Evolutionary conservation across 345 rosid genomes (phyloP).

Genomic region (Pugionium cornutum): DNA sequence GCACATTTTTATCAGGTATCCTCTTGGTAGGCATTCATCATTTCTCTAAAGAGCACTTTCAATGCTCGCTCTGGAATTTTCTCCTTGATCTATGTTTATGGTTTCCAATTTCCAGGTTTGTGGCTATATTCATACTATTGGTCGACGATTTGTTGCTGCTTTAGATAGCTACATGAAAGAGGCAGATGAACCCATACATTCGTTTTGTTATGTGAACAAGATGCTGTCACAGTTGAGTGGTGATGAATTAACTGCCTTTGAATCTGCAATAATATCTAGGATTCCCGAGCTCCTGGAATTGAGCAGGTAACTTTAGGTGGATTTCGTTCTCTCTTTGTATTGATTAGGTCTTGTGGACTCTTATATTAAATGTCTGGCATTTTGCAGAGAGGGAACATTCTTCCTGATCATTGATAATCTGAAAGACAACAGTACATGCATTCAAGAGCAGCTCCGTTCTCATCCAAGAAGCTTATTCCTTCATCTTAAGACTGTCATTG

Average conservation of each 20-base stretch:
- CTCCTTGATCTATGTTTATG: slow-evolving; percentile 29
- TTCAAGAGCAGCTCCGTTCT: slow-evolving; percentile 63
- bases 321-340: slow-evolving; percentile 26
- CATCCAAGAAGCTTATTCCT: slow-evolving; percentile 86
- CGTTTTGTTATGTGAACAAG: slow-evolving; percentile 50
- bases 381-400: slow-evolving; percentile 82
- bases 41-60: slow-evolving; percentile 21
- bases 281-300: slow-evolving; percentile 73
- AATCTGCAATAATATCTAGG: slow-evolving; percentile 62
- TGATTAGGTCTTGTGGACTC: slow-evolving; percentile 20
- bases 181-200: slow-evolving; percentile 75
- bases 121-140: slow-evolving; percentile 74
- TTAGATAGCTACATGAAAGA: slow-evolving; percentile 90
- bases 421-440: slow-evolving; percentile 45
- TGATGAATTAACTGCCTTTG: slow-evolving; percentile 55
- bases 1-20: slow-evolving; percentile 78
- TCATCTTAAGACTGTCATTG: slow-evolving; percentile 81
- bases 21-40: slow-evolving; percentile 19
- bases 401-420: slow-evolving; percentile 68
- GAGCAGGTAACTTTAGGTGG: slow-evolving; percentile 63
- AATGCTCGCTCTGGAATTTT: slow-evolving; percentile 21
- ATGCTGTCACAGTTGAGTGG: slow-evolving; percentile 49
- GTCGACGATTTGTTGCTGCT: slow-evolving; percentile 70
- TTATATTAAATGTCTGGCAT: slow-evolving; percentile 28
- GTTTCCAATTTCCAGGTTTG: slow-evolving; percentile 56